Percentiles rank a stretch among this genome's conserved stretches.
phyloP scores from a whole-genome alignment of 192 early-diverging fungal genomes.

The Entomortierella beljakovae region DNA sequence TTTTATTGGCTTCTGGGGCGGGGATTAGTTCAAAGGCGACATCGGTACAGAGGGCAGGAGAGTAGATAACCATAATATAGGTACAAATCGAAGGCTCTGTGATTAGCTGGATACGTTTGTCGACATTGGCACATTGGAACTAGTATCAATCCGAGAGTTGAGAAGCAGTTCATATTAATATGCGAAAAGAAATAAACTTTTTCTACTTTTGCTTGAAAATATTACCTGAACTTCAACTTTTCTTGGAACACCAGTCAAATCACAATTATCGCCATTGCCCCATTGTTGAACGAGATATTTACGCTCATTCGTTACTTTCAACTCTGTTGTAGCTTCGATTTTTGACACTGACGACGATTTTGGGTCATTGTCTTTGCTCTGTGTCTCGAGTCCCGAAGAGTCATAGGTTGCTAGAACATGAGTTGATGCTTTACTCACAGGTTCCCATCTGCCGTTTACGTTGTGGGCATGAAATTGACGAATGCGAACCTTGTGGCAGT shows the following conservation, averaged over 20 bases:
- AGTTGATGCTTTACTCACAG: conserved; percentile 15
- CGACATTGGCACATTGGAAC: conserved; percentile 81
- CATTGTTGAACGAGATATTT: conserved; percentile 78
- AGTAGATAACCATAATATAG: conserved; percentile 84
- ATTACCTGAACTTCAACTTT: conserved; percentile 77
- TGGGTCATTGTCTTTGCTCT: conserved; percentile 4
- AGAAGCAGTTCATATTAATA: not conserved
- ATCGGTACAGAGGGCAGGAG: conserved; percentile 78
- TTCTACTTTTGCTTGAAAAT: not conserved
- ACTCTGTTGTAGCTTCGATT: conserved; percentile 36
- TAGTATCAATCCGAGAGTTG: conserved; percentile 14
- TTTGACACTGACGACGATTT: not conserved
- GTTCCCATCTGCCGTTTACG: conserved; percentile 52
- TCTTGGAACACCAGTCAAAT: conserved; percentile 75
- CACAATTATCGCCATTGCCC: conserved; percentile 80
- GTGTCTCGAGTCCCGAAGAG: conserved; percentile 25
- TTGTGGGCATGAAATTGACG: conserved; percentile 52
- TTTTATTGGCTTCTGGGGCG: conserved; percentile 61
- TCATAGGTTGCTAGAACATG: conserved; percentile 45
- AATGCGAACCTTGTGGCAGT: conserved; percentile 71
- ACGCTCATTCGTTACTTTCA: conserved; percentile 58
- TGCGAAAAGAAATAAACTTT: too few relatives aligned
- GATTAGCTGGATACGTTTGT: conserved; percentile 73
- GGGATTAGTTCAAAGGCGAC: conserved; percentile 58
- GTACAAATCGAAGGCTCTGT: conserved; percentile 76